These are phyloP conservation scores for Rhodomyrtus tomentosa DNA, from an alignment of 345 rosid genomes.

Conservation along the genomic window DNA sequence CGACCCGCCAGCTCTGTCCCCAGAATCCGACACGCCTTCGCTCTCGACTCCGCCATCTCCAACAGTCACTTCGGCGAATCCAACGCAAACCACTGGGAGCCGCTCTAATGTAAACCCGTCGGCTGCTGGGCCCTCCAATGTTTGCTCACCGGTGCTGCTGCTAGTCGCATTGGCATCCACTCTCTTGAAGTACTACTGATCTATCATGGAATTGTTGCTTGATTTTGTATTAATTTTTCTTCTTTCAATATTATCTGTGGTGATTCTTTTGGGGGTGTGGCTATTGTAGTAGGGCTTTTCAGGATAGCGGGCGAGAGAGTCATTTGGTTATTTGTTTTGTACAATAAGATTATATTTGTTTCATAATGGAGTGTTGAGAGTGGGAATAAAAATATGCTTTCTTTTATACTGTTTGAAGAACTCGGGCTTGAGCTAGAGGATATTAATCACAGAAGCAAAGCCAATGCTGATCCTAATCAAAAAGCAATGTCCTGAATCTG, in stretches of 20 bases:
- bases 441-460: not conserved
- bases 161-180: conserved; percentile 28
- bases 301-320: not conserved
- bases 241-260: not conserved
- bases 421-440: not conserved
- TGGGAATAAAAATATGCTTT: not conserved
- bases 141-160: conserved; percentile 34
- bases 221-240: not conserved
- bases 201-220: not conserved
- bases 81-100: conserved; percentile 34
- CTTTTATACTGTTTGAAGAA: not conserved
- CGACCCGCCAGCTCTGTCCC: conserved; percentile 37
- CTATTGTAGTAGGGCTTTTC: not conserved
- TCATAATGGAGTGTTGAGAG: not conserved
- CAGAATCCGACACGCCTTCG: conserved; percentile 45
- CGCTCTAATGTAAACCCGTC: conserved; percentile 50
- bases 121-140: conserved; percentile 23
- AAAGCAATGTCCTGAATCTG: not conserved
- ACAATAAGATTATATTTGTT: not conserved
- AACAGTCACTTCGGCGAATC: conserved; percentile 13
- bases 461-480: not conserved
- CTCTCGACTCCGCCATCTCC: conserved; percentile 36
- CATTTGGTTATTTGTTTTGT: not conserved
- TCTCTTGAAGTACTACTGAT: conserved; percentile 23
- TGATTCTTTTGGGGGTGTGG: not conserved